Evolutionary conservation across 352 stramenopile species (phyloP), one percentile per base, ranked within the genome.

Genomic region (Pythium phragmitis): DNA sequence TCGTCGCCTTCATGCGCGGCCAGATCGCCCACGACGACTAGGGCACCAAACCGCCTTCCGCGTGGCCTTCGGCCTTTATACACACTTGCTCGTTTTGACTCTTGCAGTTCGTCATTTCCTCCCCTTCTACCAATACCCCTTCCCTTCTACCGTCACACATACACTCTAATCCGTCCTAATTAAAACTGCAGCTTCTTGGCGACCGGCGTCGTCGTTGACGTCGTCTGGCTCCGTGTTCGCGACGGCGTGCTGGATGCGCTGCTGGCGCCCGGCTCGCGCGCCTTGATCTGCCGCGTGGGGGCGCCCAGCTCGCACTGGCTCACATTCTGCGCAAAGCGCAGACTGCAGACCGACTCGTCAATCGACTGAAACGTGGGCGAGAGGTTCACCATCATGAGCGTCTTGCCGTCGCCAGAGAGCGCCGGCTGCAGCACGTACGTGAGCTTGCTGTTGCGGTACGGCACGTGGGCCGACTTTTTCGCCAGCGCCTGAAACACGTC

Each of bases 331-430:
- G 97, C 98, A 75, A 99, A 99, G 49, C 97, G 87, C 33, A 99
- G 87, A 60, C 96, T 99, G 78, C 97, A 99, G 6, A 99, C 73
- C 69, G 95, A 98, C 78, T 99, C 98, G 67, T 97, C 88, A 37
- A 98, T 80, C 59, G 96, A 99, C 47, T 87, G 79, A 30, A 91
- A 83, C 19, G 96, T 99, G 4, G 98, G 97, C 68, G 94, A 98
- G 28, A 99, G 75, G 73, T 99, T 99, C 43, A 99, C 97, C 86
- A 99, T 99, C 97, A 99, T 99, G 42, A 99, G 82, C 64, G 97
- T 99, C 82, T 99, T 99, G 43, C 97, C 97, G 78, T 99, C 96
- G 11, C 97, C 97, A 63, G 95, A 98, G 7, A 99, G 88, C 63
- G 96, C 98, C 52, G 98, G 96, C 80, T 99, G 97, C 21, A 99